Percentiles rank a stretch among this genome's conserved stretches.
Conservation (phyloP, 371 early-diverging fungal genomes). For the Conidiobolus incongruus region DNA sequence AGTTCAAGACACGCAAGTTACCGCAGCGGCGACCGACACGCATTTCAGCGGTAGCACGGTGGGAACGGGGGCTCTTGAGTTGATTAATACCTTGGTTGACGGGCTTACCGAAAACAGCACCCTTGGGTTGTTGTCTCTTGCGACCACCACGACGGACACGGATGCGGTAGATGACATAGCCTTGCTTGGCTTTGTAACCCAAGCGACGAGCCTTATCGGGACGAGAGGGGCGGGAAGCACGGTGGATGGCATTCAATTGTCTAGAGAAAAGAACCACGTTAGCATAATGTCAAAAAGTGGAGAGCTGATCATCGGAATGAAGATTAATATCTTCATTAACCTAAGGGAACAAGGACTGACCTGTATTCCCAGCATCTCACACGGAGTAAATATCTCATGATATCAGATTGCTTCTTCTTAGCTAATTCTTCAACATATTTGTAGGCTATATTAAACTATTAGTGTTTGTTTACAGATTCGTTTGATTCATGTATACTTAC, state of each 20-base stretch:
- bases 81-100: constrained; percentile 91
- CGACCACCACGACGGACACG: constrained; percentile 97
- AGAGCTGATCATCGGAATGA: constrained; percentile 1
- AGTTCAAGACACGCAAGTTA: constrained; percentile 92
- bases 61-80: constrained; percentile 87
- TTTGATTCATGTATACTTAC: too few species aligned
- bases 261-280: constrained; percentile 14
- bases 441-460: constrained; percentile 56
- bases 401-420: constrained; percentile 98
- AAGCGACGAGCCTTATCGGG: constrained; percentile 97
- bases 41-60: constrained; percentile 88
- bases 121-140: constrained; percentile 90
- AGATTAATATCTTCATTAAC: constrained; percentile 1
- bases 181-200: constrained; percentile 99
- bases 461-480: too few species aligned
- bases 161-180: constrained; percentile 92
- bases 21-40: constrained; percentile 89
- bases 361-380: constrained; percentile 98
- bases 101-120: constrained; percentile 96
- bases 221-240: constrained; percentile 93
- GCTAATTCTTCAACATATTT: constrained; percentile 95
- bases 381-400: constrained; percentile 94
- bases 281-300: neutral
- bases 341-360: constrained; percentile 12
- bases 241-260: constrained; percentile 92